Evolutionary conservation across 305 asterid genomes (phyloP).

Genomic region (Caryopteris hybrid): DNA sequence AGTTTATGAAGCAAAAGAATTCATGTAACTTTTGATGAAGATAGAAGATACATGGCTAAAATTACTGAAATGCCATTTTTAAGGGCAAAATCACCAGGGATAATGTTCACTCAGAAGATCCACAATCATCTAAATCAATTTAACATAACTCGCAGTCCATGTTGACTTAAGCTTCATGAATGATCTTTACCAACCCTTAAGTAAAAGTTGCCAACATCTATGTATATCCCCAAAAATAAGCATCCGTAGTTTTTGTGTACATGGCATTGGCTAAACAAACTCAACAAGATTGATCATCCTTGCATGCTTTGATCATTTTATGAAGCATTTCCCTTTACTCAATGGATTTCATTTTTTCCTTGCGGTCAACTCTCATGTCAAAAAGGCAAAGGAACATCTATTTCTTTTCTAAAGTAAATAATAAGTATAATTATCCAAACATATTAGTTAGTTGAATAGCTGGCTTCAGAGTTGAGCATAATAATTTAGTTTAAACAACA

Average conservation of each 20-base stretch:
- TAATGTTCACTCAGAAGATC: background rate
- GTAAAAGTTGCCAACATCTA: background rate
- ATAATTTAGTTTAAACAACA: background rate
- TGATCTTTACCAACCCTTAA: background rate
- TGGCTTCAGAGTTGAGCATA: no score
- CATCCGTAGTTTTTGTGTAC: background rate
- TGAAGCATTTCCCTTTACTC: background rate
- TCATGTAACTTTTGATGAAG: background rate
- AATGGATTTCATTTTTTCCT: background rate
- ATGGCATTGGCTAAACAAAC: background rate
- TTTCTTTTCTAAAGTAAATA: background rate
- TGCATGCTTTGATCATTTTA: background rate
- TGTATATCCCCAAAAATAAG: background rate
- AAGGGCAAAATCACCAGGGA: background rate
- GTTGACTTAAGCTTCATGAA: background rate
- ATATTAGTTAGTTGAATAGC: background rate
- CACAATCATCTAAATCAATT: background rate
- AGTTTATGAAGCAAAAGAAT: slow-evolving; percentile 3
- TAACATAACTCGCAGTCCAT: background rate
- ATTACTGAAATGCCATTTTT: no score
- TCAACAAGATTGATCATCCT: background rate
- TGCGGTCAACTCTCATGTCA: background rate
- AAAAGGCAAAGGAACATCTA: background rate
- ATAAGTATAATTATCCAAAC: background rate
- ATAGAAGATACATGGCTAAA: no score